These are phyloP conservation scores for Rhizophagus sp. DNA, from an alignment of 192 early-diverging fungal genomes.

Conservation along the genomic window DNA sequence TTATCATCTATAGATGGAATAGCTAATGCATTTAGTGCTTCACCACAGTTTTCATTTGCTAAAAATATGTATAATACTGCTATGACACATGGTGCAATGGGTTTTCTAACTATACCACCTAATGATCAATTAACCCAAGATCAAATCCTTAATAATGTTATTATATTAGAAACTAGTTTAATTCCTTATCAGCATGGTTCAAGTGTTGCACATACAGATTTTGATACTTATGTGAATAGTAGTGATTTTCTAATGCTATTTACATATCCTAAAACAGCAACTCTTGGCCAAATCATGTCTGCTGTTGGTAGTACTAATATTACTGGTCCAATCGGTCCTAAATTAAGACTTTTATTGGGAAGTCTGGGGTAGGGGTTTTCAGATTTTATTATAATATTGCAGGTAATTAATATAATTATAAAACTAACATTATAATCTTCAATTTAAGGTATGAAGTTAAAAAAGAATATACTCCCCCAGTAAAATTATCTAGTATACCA, in stretches of 20 bases:
- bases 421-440: no score
- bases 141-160: not conserved
- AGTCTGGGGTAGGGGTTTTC: not conserved
- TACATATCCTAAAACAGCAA: not conserved
- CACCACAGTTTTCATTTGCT: not conserved
- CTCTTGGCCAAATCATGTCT: not conserved
- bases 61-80: not conserved
- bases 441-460: no score
- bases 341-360: not conserved
- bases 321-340: not conserved
- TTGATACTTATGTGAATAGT: not conserved
- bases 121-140: no score
- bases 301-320: not conserved
- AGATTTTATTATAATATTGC: no score
- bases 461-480: no score
- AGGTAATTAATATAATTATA: no score
- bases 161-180: constrained; percentile 4
- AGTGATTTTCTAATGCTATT: not conserved
- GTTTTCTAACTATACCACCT: not conserved
- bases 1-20: no score
- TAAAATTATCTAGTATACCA: no score
- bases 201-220: not conserved
- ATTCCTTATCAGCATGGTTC: not conserved
- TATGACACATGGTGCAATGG: not conserved
- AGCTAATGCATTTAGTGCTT: not conserved